These are phyloP conservation scores for Phaseolus lunatus DNA, from an alignment of 306 rosid species.

Conservation along the genomic window DNA sequence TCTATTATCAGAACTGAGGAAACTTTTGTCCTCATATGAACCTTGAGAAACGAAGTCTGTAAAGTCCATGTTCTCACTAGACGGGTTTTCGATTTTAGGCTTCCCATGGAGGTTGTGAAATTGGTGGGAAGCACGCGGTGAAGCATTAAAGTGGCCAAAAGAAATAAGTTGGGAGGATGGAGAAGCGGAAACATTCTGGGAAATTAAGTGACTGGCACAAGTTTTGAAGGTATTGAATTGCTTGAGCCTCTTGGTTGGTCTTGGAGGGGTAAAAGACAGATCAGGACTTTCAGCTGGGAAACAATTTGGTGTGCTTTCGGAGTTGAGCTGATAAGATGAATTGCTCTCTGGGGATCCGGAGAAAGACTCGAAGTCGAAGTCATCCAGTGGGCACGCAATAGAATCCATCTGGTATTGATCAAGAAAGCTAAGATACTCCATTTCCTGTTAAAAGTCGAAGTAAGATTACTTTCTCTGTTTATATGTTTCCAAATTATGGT, in stretches of 20 bases:
- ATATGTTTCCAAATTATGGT: neutral
- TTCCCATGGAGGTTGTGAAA: constrained; percentile 36
- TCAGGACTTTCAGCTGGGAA: constrained; percentile 36
- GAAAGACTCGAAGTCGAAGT: constrained; percentile 23
- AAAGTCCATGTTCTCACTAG: constrained; percentile 24
- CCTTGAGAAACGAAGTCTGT: constrained; percentile 42
- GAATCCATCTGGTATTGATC: constrained; percentile 47
- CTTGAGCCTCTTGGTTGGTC: constrained; percentile 51
- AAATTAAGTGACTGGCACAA: neutral
- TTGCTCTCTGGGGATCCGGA: constrained; percentile 43
- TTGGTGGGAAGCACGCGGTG: constrained; percentile 37
- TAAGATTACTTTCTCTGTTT: neutral
- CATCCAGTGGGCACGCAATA: constrained; percentile 35
- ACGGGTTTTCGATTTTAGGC: constrained; percentile 54
- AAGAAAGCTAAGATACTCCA: constrained; percentile 41
- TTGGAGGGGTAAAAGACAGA: neutral
- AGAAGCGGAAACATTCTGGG: constrained; percentile 39
- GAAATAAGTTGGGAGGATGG: constrained; percentile 70
- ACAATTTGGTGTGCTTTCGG: constrained; percentile 34
- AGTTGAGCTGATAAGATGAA: constrained; percentile 39
- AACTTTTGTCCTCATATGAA: constrained; percentile 36
- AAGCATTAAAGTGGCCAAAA: constrained; percentile 52
- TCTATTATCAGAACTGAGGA: constrained; percentile 23
- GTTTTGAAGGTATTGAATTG: neutral
- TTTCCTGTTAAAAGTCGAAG: constrained; percentile 25